Base-by-base conservation (phyloP, 257 asterid species). In the Solanum sejunctum region DNA sequence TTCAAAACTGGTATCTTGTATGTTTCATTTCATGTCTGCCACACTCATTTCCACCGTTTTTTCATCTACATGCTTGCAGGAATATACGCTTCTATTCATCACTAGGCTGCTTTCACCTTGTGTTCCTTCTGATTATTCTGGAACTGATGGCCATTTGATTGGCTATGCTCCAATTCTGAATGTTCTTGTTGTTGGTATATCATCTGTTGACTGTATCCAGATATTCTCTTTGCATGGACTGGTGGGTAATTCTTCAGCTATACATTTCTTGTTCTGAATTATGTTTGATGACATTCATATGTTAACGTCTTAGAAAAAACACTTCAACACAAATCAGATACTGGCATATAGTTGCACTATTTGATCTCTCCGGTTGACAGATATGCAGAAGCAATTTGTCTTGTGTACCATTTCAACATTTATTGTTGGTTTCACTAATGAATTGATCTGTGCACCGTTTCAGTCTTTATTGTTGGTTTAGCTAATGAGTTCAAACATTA, bases 201-300 rank as follows among this genome's bases (percentile, higher is more conserved):
- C 98, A 82, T 87, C 95, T 69, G 66, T 97, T 9, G 98, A 97
- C 85, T 84, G 93, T 81, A 81, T 94, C 75, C 97, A 95, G 92
- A 95, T 94, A 41, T 94, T 96, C 86, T 97, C 98, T 75, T 94
- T 93, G 82, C 98, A 95, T 85, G 99, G 99, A 86, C 89, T 95
- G 99, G 99, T 97, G 92, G 87, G 98, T 94, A 86, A 90, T 86
- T 80, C 86, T 83, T 91, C 85, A 81, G 20, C 58, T 83, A 66
- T 23, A 16, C 57, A 52, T 83, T 66, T 67, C 54, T 67, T 49
- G 49, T 83, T 69, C 70, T 83, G 67, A 67, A 57, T 52, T 83
- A 83, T 83, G 60, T 55, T 83, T 73, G 28, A 39, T 67, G 79
- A n/a, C 56, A 67, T 28, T 73, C 57, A 67, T 77, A 77, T 77